These are phyloP conservation scores for Eurotiales sp. DNA, from an alignment of 2,329 filamentous ascomycete species.

Conservation along the genomic window DNA sequence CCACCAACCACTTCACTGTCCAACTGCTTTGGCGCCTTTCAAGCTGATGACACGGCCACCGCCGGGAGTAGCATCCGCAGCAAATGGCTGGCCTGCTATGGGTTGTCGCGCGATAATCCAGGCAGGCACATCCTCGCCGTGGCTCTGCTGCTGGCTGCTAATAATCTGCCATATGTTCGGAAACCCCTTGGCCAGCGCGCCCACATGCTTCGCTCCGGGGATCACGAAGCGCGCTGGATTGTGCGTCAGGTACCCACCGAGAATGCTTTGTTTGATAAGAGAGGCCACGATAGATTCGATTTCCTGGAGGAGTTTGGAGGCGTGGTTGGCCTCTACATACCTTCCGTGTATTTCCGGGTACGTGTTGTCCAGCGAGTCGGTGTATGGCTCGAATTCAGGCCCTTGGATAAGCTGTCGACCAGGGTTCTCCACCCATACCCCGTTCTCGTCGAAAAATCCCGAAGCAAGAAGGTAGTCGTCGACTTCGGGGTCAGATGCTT, in stretches of 20 bases:
- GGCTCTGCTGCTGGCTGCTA: constrained; percentile 55
- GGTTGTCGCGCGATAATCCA: constrained; percentile 57
- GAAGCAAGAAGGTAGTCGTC: constrained; percentile 34
- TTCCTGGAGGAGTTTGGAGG: constrained; percentile 52
- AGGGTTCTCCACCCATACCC: constrained; percentile 25
- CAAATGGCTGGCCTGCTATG: not conserved
- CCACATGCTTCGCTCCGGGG: constrained; percentile 57
- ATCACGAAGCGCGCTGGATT: constrained; percentile 74
- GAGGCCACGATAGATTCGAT: constrained; percentile 75
- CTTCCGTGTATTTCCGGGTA: constrained; percentile 53
- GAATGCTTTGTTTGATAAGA: constrained; percentile 72
- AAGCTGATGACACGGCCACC: constrained; percentile 57
- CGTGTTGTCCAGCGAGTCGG: constrained; percentile 43
- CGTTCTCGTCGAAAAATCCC: constrained; percentile 31
- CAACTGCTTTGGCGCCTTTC: constrained; percentile 52
- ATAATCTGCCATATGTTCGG: constrained; percentile 70
- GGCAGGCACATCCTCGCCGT: constrained; percentile 62
- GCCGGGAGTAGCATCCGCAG: constrained; percentile 25
- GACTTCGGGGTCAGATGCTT: constrained; percentile 21
- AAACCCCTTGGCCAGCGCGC: constrained; percentile 53
- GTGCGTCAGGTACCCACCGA: constrained; percentile 82
- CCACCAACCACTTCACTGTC: no score
- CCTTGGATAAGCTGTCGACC: constrained; percentile 25
- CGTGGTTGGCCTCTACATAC: constrained; percentile 16
- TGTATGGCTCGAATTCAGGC: constrained; percentile 26